Conservation (phyloP, 148 eudicot genomes). For the Cornus suecica region DNA sequence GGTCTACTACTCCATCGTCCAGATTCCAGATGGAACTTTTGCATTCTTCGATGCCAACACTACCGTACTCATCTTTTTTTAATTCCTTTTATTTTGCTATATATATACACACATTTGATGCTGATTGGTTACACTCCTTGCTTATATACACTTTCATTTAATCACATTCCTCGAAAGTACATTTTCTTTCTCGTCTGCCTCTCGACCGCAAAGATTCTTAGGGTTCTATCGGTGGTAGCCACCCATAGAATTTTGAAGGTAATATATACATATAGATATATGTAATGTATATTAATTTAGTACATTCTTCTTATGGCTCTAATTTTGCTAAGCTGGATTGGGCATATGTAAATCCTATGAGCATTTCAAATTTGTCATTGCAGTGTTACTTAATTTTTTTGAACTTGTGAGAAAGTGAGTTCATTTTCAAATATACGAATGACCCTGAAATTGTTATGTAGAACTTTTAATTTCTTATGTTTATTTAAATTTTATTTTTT, state of each 20-base stretch:
- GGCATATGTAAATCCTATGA: not conserved
- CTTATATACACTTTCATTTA: not conserved
- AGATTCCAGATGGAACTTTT: not conserved
- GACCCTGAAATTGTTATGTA: not conserved
- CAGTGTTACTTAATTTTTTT: constrained; percentile 1
- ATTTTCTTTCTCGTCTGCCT: not conserved
- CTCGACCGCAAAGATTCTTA: not conserved
- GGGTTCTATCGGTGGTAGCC: not conserved
- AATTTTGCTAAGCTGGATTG: constrained; percentile 1
- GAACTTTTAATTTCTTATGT: too few relatives aligned
- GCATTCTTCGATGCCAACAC: not conserved
- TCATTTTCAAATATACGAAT: not conserved
- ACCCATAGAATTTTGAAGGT: not conserved
- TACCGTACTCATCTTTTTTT: not conserved
- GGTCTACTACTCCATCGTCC: not conserved
- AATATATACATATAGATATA: too few relatives aligned
- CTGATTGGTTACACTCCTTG: not conserved
- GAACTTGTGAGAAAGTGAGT: not conserved
- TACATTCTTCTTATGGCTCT: not conserved
- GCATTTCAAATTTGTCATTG: too few relatives aligned
- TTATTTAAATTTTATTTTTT: too few relatives aligned
- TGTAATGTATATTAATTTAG: not conserved
- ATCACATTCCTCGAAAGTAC: not conserved
- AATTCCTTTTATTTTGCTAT: not conserved
- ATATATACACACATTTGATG: not conserved